Base-by-base conservation (phyloP, 2,329 filamentous ascomycete species). In the Penicillium griseofulvum region DNA sequence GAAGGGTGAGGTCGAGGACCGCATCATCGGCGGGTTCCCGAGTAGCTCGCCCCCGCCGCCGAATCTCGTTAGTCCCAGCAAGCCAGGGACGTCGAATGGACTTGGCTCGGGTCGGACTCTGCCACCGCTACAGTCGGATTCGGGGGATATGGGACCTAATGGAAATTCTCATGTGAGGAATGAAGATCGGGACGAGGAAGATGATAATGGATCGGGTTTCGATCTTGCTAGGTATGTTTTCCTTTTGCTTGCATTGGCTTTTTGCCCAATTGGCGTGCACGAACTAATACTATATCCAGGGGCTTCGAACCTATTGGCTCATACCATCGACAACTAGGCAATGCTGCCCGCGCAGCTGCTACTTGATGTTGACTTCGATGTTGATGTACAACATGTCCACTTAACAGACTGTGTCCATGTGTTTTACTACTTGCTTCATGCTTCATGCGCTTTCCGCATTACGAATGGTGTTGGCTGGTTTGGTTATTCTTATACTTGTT, bases 271-370 rank as follows among this genome's bases (percentile, higher is more conserved):
- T 7, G 3, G 12, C 4, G 14, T 9, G 37, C 47, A 19, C 12
- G 19, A 22, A 19, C 58, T 62, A 57, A 62, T 42, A 36, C 24
- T 16, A 8, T 33, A 33, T 60, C 22, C 49, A 79, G 76, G 57
- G 77, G 77, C 16, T 79, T 79, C 60, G 76, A 78, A 65, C 76
- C 77, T n/a, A 79, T 79, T 52, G 74, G 76, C 14, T 74, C 74
- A 5, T 77, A 76, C 55, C 75, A 77, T 68, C 72, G 71, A 46
- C 74, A 77, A 57, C 56, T 77, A 49, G 75, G 65, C 62, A 74
- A 71, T 50, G 68, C 72, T 41, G 70, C 71, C 16, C 66, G 71
- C 24, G 67, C 71, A 16, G 71, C 70, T 45, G 70, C 72, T 14
- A 72, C 69, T 33, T 65, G 48, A 49, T 49, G 44, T 43, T 34